Base-by-base conservation (phyloP, 2,329 filamentous ascomycete species). In the Fusarium udum region DNA sequence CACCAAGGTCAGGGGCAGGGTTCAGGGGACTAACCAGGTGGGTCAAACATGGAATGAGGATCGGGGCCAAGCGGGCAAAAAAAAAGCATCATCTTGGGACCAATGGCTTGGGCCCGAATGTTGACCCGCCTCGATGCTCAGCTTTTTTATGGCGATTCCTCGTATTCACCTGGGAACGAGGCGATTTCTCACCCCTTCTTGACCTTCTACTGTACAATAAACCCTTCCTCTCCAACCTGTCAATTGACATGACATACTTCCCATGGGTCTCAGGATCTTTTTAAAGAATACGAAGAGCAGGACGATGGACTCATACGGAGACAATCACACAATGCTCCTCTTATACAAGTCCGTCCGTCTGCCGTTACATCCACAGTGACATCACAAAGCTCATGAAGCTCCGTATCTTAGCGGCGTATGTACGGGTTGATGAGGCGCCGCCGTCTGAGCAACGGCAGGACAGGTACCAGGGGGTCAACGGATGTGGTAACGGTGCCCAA, bases 111-210 rank as follows among this genome's bases (percentile, higher is more conserved):
- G 71, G 60, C 46, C 70, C 53, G 46, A 77, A 75, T 68, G 66
- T 68, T 68, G 65, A 61, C 65, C 68, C 69, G 66, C 67, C 72
- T 64, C 39, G 49, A 69, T 71, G 51, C 57, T 67, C 71, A 66
- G 61, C 61, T 66, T 77, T 77, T 72, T 73, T 76, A 43, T 71
- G 69, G 67, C 61, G 43, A 62, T 62, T 68, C 67, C 75, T 77
- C 75, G 75, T 77, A 77, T 77, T 75, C 55, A 43, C 40, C 31
- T 56, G 39, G 61, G 51, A 64, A 28, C 31, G 49, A 65, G 56
- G 63, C 61, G 46, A 37, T 40, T 67, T 40, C 62, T 37, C 42
- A 43, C 49, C 62, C 43, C 65, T 68, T 67, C 40, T 42, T 39
- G 24, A 6, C 51, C 24, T 37, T 37, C 51, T 37, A n/a, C 51